Percentiles rank a stretch among this genome's conserved stretches.
These are phyloP conservation scores for Bruguiera hainesii DNA, from an alignment of 441 rosid species.

Conservation along the genomic window DNA sequence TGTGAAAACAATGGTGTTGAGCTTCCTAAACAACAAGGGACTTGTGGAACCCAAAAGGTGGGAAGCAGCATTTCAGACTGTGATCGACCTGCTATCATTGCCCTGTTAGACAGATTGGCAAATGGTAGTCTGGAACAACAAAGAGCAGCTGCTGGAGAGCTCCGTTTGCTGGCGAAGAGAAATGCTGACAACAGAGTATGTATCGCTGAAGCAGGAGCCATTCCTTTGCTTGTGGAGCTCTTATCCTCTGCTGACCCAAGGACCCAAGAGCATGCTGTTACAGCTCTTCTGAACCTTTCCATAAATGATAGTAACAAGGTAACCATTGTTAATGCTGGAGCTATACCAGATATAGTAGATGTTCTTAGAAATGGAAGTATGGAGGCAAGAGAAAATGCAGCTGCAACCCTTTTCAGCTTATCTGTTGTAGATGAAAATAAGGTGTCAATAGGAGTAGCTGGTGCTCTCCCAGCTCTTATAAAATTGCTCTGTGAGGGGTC, in stretches of 20 bases:
- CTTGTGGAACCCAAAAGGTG: constrained; percentile 44
- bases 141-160: constrained; percentile 96
- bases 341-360: constrained; percentile 86
- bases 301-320: constrained; percentile 91
- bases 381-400: constrained; percentile 99
- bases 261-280: constrained; percentile 95
- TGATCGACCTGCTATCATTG: constrained; percentile 59
- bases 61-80: constrained; percentile 80
- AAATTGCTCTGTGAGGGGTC: constrained; percentile 81
- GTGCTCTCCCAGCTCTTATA: constrained; percentile 91
- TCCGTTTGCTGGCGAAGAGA: constrained; percentile 86
- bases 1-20: constrained; percentile 93
- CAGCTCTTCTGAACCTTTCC: constrained; percentile 96
- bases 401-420: constrained; percentile 94
- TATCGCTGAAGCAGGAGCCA: constrained; percentile 93
- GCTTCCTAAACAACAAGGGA: constrained; percentile 74
- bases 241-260: constrained; percentile 76
- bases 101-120: constrained; percentile 59
- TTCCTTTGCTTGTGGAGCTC: constrained; percentile 84
- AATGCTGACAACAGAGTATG: constrained; percentile 92
- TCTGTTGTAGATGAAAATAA: constrained; percentile 93
- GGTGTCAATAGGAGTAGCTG: constrained; percentile 94
- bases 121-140: constrained; percentile 67
- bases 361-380: constrained; percentile 86
- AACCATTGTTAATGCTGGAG: constrained; percentile 86